Conservation (phyloP, 2,329 filamentous ascomycete genomes). For the Cladosporium sp. region DNA sequence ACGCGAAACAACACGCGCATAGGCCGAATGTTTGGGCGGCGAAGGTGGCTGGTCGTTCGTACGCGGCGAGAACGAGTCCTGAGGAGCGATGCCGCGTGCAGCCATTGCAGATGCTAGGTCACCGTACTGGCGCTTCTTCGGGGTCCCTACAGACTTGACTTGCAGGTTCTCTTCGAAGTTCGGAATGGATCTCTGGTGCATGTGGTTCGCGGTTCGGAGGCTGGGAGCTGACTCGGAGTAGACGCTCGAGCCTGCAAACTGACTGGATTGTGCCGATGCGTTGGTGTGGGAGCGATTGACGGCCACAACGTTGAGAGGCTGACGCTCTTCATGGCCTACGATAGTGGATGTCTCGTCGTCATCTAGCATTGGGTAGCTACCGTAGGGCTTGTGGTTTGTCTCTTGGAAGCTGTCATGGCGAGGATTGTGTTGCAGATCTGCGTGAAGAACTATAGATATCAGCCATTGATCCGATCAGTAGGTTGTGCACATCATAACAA, state of each 20-base stretch:
- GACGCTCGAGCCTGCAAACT: conserved; percentile 30
- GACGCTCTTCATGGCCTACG: conserved; percentile 9
- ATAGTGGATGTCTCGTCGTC: conserved; percentile 15
- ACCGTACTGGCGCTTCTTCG: conserved; percentile 49
- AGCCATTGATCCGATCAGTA: background rate
- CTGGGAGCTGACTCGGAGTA: conserved; percentile 37
- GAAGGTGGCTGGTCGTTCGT: conserved; percentile 22
- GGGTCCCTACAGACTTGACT: conserved; percentile 31
- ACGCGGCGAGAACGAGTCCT: conserved; percentile 17
- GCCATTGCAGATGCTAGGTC: conserved; percentile 46
- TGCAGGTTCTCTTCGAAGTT: conserved; percentile 17
- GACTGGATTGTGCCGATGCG: conserved; percentile 21
- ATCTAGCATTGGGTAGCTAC: conserved; percentile 20
- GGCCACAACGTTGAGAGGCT: conserved; percentile 19
- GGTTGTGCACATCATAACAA: background rate
- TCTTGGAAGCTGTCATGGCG: conserved; percentile 26
- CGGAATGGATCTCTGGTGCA: conserved; percentile 7
- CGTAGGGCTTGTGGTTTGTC: background rate
- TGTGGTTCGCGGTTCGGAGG: conserved; percentile 22
- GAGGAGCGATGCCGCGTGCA: conserved; percentile 37
- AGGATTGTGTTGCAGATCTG: background rate
- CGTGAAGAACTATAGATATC: background rate
- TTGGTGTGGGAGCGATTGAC: conserved; percentile 37
- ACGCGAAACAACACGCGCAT: conserved; percentile 46
- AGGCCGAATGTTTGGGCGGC: conserved; percentile 23